phyloP scores from a whole-genome alignment of 257 asterid genomes.

The Echites panduratus region DNA sequence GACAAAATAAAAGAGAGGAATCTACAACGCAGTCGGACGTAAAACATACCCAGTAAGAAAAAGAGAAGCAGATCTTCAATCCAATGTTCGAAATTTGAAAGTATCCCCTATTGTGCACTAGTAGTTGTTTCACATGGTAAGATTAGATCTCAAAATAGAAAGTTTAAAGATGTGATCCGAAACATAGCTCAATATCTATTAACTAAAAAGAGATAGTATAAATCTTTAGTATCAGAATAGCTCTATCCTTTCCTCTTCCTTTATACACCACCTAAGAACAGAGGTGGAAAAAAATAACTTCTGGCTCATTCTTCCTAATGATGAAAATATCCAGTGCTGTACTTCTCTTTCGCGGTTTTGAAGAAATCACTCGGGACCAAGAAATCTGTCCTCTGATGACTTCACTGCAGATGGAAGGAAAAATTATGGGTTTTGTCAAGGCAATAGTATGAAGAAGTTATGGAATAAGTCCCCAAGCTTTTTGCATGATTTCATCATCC shows the following conservation, averaged over 20 bases:
- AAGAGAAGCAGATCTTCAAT: too few relatives aligned
- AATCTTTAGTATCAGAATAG: background rate
- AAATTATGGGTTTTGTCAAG: too few relatives aligned
- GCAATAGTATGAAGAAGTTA: slow-evolving; percentile 5
- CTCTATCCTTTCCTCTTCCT: background rate
- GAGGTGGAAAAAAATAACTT: background rate
- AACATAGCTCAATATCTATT: background rate
- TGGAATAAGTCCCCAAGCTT: slow-evolving; percentile 56
- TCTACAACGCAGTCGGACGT: too few relatives aligned
- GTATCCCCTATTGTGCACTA: background rate
- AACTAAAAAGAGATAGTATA: background rate
- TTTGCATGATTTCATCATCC: slow-evolving; percentile 57
- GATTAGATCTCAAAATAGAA: too few relatives aligned
- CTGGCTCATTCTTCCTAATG: background rate
- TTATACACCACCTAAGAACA: background rate
- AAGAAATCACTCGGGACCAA: background rate
- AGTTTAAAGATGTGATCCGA: background rate
- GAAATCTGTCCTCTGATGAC: background rate
- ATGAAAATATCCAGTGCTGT: background rate
- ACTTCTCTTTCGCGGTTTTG: background rate
- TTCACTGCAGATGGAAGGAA: background rate
- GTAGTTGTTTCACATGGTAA: background rate
- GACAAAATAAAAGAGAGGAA: background rate
- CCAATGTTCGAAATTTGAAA: background rate
- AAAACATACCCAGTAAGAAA: too few relatives aligned